phyloP scores from a whole-genome alignment of 805 yeast genomes.

The Scheffersomyces amazonensis region DNA sequence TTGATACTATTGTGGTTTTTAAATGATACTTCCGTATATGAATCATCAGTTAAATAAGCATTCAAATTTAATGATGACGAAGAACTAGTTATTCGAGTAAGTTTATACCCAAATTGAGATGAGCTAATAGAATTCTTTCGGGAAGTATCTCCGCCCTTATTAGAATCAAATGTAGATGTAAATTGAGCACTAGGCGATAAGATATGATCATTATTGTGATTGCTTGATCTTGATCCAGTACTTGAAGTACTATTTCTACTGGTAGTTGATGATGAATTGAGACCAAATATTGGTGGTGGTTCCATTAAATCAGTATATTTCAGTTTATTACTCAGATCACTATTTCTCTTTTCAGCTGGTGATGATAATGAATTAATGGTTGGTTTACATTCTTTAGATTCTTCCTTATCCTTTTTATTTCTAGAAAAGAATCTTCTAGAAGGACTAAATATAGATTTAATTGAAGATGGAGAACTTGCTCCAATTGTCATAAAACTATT shows the following conservation, averaged over 20 bases:
- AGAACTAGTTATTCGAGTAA: slow-evolving; percentile 36
- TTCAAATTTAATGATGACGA: slow-evolving; percentile 39
- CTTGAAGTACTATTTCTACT: neutral
- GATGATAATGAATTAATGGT: slow-evolving; percentile 12
- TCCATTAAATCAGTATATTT: slow-evolving; percentile 25
- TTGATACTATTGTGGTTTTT: neutral
- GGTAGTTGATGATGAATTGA: neutral
- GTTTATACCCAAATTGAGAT: slow-evolving; percentile 14
- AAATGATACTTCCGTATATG: slow-evolving; percentile 7
- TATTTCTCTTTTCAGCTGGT: neutral
- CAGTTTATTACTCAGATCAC: slow-evolving; percentile 6
- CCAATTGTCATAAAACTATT: slow-evolving; percentile 32
- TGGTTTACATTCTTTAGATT: slow-evolving; percentile 14
- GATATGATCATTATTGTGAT: neutral
- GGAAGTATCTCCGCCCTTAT: slow-evolving; percentile 8
- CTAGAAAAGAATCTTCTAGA: slow-evolving; percentile 32
- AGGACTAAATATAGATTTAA: slow-evolving; percentile 35
- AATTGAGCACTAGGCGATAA: neutral
- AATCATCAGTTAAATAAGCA: slow-evolving; percentile 40
- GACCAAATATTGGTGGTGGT: slow-evolving; percentile 37
- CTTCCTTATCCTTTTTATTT: slow-evolving; percentile 15
- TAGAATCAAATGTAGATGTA: neutral
- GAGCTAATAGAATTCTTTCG: slow-evolving; percentile 29
- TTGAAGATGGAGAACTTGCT: slow-evolving; percentile 33
- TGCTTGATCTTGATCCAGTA: neutral